These are phyloP conservation scores for Juglanconis juglandina DNA, from an alignment of 2,329 filamentous ascomycete genomes.

Conservation along the genomic window DNA sequence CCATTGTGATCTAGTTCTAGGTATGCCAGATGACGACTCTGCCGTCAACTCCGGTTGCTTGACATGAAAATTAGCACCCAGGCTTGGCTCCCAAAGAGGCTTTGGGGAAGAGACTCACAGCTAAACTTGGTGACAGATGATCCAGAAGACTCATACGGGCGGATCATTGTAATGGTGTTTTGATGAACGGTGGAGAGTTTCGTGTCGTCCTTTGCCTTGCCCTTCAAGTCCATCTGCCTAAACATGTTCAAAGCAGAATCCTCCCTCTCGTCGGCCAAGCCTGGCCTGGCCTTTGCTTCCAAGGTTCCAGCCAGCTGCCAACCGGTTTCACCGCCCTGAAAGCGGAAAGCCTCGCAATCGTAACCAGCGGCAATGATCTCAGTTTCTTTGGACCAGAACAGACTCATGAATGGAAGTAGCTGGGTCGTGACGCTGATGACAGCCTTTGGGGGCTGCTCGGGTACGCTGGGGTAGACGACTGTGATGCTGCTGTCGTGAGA, in stretches of 20 bases:
- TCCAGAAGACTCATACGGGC: constrained; percentile 67
- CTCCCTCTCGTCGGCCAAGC: constrained; percentile 64
- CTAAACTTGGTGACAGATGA: constrained; percentile 74
- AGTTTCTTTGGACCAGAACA: constrained; percentile 87
- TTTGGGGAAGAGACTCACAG: constrained; percentile 57
- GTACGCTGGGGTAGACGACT: constrained; percentile 87
- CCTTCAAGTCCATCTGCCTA: constrained; percentile 96
- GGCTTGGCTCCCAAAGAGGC: constrained; percentile 17
- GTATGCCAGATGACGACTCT: constrained; percentile 75
- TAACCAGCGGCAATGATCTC: constrained; percentile 96
- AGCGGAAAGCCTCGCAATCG: constrained; percentile 84
- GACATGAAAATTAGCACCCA: constrained; percentile 26
- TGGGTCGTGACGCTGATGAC: constrained; percentile 87
- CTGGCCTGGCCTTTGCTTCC: constrained; percentile 67
- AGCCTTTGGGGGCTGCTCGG: constrained; percentile 86
- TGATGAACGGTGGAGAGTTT: constrained; percentile 94
- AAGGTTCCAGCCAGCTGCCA: constrained; percentile 83
- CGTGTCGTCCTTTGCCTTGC: constrained; percentile 86
- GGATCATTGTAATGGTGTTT: constrained; percentile 86
- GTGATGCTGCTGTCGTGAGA: constrained; percentile 96
- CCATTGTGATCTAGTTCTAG: constrained; percentile 37
- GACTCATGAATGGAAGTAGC: constrained; percentile 83
- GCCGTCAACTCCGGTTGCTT: constrained; percentile 79
- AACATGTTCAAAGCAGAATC: constrained; percentile 98
- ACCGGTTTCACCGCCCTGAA: constrained; percentile 72